Percentiles rank a stretch among this genome's conserved stretches.
Evolutionary conservation across 2,329 filamentous ascomycete species (phyloP).

Genomic region (Colletotrichum sp.): DNA sequence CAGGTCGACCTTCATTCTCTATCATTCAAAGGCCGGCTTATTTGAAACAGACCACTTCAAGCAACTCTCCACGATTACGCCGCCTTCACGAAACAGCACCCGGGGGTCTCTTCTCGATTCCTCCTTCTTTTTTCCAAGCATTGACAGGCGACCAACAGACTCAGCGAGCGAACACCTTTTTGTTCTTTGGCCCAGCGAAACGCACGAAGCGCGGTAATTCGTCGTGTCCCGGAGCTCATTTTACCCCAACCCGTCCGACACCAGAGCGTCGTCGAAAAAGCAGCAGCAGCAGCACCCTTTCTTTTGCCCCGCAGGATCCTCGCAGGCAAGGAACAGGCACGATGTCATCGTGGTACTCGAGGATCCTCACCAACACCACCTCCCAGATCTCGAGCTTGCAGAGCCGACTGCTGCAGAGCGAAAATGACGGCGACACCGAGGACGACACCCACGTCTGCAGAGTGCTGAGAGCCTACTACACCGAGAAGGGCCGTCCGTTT

Average conservation of each 20-base stretch:
- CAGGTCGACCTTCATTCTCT: conserved; percentile 11
- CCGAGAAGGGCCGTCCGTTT: conserved; percentile 80
- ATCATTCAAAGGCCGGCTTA: conserved; percentile 16
- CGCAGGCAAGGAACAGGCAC: conserved; percentile 25
- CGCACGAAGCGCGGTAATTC: not conserved
- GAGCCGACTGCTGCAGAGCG: conserved; percentile 70
- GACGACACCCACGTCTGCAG: conserved; percentile 96
- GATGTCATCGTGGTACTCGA: conserved; percentile 85
- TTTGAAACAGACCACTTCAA: conserved; percentile 20
- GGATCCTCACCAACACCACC: conserved; percentile 68
- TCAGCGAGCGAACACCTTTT: conserved; percentile 2
- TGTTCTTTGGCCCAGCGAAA: not conserved
- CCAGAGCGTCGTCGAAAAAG: not conserved
- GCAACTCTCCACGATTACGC: conserved; percentile 6
- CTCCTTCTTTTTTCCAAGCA: not conserved
- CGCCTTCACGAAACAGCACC: conserved; percentile 2
- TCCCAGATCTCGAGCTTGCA: conserved; percentile 69
- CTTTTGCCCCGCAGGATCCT: conserved; percentile 19
- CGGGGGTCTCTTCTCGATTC: not conserved
- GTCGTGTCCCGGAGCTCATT: not conserved
- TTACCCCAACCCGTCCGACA: conserved; percentile 14
- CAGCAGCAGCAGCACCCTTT: not conserved
- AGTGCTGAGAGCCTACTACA: conserved; percentile 91
- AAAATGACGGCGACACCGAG: conserved; percentile 74
- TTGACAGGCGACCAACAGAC: not conserved